Evolutionary conservation across 1,139 yeast genomes (phyloP), one percentile per base, ranked within the genome.

Genomic region (Kodamaea sp.): DNA sequence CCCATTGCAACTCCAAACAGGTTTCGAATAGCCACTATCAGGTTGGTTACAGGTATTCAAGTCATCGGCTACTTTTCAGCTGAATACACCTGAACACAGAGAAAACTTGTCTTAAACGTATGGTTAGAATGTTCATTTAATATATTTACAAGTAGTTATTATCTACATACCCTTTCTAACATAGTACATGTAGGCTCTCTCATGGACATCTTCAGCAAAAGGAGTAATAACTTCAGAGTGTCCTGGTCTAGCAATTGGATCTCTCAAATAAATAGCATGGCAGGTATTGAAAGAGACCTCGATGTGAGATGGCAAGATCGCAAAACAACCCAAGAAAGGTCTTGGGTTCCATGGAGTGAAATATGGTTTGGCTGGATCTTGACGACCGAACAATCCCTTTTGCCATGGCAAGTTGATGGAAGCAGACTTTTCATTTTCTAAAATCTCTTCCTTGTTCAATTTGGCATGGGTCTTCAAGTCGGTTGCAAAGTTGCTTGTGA

Each of bases 341-440:
- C 96, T 83, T 43, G 97, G 95, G 39, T 82, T 75, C 97, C 97
- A 92, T 35, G 98, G 98, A 7, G 97, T 88, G 68, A 92, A 92
- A 63, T 83, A 92, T 7, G 90, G 78, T 66, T 84, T 88, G 23
- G 71, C 54, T 11, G 90, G 82, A 37, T 87, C 83, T 47, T 78
- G 64, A 53, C 95, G 82, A 15, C 97, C 97, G 58, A 74, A 88
- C 47, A 83, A 72, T 32, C 80, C 77, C 39, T 73, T 69, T 61
- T 85, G 94, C 89, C 89, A 83, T 43, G 92, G 92, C 37, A 85
- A 66, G 22, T 61, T 51, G 37, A 80, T 76, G 42, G 49, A 53
- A 27, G 73, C 84, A 38, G 50, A 47, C 8, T 73, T 52, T 47
- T 77, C 81, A 39, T 84, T 80, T 50, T 79, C 85, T 35, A 60